These are phyloP conservation scores for Geosmithia flava DNA, from an alignment of 2,329 filamentous ascomycete species.

Conservation along the genomic window DNA sequence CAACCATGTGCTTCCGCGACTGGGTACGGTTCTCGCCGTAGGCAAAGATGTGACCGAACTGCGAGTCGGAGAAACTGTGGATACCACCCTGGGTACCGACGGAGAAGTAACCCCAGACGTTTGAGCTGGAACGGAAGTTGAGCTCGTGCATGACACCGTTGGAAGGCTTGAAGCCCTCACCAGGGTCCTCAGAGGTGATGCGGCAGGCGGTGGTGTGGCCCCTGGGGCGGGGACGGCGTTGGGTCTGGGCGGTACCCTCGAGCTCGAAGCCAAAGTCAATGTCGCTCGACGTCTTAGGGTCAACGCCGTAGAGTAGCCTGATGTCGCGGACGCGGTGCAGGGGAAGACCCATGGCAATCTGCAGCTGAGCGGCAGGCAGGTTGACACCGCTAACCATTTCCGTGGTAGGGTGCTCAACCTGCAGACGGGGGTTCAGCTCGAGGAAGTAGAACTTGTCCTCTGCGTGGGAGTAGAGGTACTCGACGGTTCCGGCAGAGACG, in stretches of 20 bases:
- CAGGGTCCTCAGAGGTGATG: conserved; percentile 97
- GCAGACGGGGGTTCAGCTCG: conserved; percentile 95
- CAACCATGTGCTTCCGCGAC: conserved; percentile 97
- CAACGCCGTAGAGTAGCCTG: conserved; percentile 86
- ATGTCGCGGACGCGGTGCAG: conserved; percentile 94
- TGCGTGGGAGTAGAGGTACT: conserved; percentile 95
- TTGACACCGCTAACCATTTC: conserved; percentile 99
- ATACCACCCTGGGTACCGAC: conserved; percentile 94
- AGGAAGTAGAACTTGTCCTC: conserved; percentile 99
- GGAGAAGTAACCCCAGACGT: conserved; percentile 99
- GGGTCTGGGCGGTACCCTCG: conserved; percentile 68
- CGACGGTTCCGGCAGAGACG: conserved; percentile 95
- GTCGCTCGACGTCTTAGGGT: conserved; percentile 71
- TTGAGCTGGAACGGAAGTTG: conserved; percentile 97
- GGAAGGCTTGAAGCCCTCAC: conserved; percentile 98
- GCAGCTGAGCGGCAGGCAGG: conserved; percentile 89
- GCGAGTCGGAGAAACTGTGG: conserved; percentile 97
- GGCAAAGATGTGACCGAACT: conserved; percentile 98
- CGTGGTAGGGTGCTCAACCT: conserved; percentile 98
- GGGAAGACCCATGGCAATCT: conserved; percentile 97
- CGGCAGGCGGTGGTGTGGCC: conserved; percentile 96
- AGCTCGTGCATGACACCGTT: conserved; percentile 98
- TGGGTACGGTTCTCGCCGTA: conserved; percentile 96
- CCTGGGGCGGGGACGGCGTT: conserved; percentile 84
- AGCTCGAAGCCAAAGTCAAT: conserved; percentile 97